Conservation (phyloP, 176 grass and related monocot species). For the Zizania latifolia region DNA sequence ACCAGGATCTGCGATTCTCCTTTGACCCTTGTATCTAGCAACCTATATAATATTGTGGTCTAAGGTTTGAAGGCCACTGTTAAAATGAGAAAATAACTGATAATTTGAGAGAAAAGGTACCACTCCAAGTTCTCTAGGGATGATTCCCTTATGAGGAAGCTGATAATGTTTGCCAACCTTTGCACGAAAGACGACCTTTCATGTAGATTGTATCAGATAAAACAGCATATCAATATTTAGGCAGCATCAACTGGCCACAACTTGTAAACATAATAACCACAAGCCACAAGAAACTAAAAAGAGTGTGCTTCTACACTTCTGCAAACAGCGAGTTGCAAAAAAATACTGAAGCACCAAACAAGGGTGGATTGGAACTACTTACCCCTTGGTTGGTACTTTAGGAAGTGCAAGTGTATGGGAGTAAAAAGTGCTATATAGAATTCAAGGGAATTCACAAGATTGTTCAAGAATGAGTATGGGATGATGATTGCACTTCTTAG, state of each 20-base stretch:
- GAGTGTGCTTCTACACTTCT: not conserved
- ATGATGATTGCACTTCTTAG: not conserved
- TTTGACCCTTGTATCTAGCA: conserved; percentile 83
- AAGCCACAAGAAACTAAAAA: not conserved
- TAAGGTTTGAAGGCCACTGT: conserved; percentile 14
- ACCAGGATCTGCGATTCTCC: conserved; percentile 67
- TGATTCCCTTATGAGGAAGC: conserved; percentile 91
- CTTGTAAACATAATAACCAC: not conserved
- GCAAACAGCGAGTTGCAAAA: not conserved
- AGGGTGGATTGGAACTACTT: not conserved
- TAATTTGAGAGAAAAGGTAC: conserved; percentile 39
- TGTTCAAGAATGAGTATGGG: not conserved
- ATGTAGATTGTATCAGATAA: conserved; percentile 5
- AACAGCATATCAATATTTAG: conserved; percentile 12
- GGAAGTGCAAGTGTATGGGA: not conserved
- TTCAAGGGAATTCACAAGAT: not conserved
- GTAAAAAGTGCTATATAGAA: not conserved
- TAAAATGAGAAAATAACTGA: conserved; percentile 22
- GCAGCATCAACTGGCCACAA: not conserved
- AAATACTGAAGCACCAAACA: too few relatives aligned
- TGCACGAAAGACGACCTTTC: conserved; percentile 81
- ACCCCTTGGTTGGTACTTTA: not conserved
- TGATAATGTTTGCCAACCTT: conserved; percentile 81
- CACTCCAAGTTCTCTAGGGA: conserved; percentile 97
- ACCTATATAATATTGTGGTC: conserved; percentile 43